A percentile compares a stretch with the other conserved stretches of the same genome.
Conservation (phyloP, 805 yeast genomes). For the Lachancea lanzarotensis region DNA sequence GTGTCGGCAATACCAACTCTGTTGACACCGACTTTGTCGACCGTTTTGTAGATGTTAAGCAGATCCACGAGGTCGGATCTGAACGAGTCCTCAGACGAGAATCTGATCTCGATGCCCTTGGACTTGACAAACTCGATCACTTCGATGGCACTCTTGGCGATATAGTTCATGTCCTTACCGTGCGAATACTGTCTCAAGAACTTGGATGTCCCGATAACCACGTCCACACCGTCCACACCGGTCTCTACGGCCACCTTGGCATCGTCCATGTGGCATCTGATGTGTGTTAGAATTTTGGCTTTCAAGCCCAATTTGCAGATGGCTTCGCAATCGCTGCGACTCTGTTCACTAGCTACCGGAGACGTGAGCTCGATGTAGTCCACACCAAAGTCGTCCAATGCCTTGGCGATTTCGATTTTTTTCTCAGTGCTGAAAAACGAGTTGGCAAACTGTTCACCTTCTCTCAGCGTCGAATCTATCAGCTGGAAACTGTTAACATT, state of each 20-base stretch:
- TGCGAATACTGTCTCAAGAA: constrained; percentile 91
- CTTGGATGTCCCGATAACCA: constrained; percentile 94
- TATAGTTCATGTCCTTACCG: constrained; percentile 98
- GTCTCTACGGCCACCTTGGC: constrained; percentile 96
- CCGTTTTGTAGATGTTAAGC: constrained; percentile 92
- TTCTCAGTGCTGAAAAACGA: constrained; percentile 92
- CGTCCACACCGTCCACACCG: constrained; percentile 99
- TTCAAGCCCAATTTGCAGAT: constrained; percentile 94
- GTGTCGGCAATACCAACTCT: constrained; percentile 99
- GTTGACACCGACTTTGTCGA: constrained; percentile 94
- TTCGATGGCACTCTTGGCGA: constrained; percentile 91
- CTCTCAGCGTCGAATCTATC: constrained; percentile 93
- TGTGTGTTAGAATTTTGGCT: constrained; percentile 93
- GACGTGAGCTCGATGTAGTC: constrained; percentile 97
- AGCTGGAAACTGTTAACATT: constrained; percentile 84
- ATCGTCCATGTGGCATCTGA: constrained; percentile 98
- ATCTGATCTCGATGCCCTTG: constrained; percentile 94
- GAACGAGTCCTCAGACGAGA: constrained; percentile 95
- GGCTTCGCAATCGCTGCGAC: constrained; percentile 91
- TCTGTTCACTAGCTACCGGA: constrained; percentile 96
- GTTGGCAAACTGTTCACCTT: constrained; percentile 98
- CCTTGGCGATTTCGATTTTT: constrained; percentile 95
- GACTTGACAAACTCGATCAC: constrained; percentile 96
- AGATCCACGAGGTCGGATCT: constrained; percentile 94
- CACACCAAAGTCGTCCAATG: constrained; percentile 94